Base-by-base conservation (phyloP, 2,329 filamentous ascomycete species). In the Phaeosphaeria sp. region DNA sequence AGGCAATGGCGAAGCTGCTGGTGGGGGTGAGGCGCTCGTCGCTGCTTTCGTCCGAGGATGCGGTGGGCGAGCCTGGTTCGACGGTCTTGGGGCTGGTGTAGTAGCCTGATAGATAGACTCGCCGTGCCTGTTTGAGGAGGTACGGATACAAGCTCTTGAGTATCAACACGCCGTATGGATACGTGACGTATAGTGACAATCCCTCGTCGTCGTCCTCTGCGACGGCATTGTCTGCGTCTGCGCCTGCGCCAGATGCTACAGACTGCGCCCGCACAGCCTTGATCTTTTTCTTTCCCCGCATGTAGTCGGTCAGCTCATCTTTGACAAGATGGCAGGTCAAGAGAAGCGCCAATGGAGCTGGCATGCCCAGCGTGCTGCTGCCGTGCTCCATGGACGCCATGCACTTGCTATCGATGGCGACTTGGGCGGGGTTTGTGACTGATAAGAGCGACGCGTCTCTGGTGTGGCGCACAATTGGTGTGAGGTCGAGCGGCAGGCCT, bases 141-240 rank as follows among this genome's bases (percentile, higher is more conserved):
- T 73, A 71, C 3, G 79, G 79, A 43, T 77, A 77, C 15, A 72
- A 57, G 25, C 62, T 72, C 56, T 75, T 75, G 71, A 79, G 46
- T 54, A 79, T 56, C 64, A 80, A 50, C 63, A 82, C 64, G 49
- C 79, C 75, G 48, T 78, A 63, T 0, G 79, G 77, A 60, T 80
- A 78, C 9, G 72, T 66, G 49, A 82, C 63, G 62, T 78, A 77
- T 20, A 80, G 66, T 52, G 80, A 79, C 52, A 80, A 71, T 55
- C 68, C 59, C 51, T 69, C 57, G 18, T 62, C 56, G 25, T 68
- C 63, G 43, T 61, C 53, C 48, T 22, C 42, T 3, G 50, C 25
- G 21, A 39, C 15, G 13, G 22, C 25, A 15, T 36, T 27, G 46
- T 15, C 39, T 15, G 52, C 41, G n/a, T 47, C 48, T 18, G 52